Conservation (phyloP, 2,329 filamentous ascomycete species). For the Diplodia sapinea region DNA sequence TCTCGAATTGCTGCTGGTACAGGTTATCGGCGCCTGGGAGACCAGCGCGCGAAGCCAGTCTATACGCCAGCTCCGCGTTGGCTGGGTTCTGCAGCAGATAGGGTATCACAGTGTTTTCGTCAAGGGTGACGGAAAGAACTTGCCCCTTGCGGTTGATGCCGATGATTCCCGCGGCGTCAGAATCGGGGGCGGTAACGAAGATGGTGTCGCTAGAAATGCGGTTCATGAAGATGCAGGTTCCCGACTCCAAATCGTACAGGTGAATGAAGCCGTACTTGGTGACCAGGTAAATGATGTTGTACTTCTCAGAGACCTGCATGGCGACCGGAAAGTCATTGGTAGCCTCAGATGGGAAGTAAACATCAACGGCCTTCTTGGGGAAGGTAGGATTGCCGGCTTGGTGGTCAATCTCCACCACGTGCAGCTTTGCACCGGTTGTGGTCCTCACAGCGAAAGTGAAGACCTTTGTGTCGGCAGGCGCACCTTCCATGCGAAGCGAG, state of each 20-base stretch:
- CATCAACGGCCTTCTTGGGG: conserved; percentile 94
- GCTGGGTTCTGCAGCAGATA: conserved; percentile 97
- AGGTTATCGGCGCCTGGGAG: conserved; percentile 93
- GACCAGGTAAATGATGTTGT: conserved; percentile 94
- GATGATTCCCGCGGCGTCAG: conserved; percentile 83
- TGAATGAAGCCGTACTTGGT: conserved; percentile 99
- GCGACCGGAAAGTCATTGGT: conserved; percentile 97
- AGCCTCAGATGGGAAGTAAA: conserved; percentile 96
- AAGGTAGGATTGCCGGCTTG: conserved; percentile 86
- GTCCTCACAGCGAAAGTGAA: conserved; percentile 96
- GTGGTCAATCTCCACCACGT: conserved; percentile 97
- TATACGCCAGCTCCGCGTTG: conserved; percentile 91
- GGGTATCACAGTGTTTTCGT: conserved; percentile 88
- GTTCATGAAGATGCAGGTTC: conserved; percentile 98
- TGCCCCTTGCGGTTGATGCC: conserved; percentile 98
- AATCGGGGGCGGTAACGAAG: conserved; percentile 88
- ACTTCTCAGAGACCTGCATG: conserved; percentile 95
- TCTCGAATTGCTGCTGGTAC: conserved; percentile 91
- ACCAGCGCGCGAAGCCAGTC: conserved; percentile 91
- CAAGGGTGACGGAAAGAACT: conserved; percentile 90
- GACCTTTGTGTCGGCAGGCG: conserved; percentile 87
- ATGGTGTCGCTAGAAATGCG: conserved; percentile 99
- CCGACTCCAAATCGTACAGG: conserved; percentile 95
- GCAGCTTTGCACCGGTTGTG: conserved; percentile 88
- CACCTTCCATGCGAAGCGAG: conserved; percentile 84